Percentiles rank a stretch among this genome's conserved stretches.
Conservation (phyloP, 345 rosid genomes). For the Litchi chinensis region DNA sequence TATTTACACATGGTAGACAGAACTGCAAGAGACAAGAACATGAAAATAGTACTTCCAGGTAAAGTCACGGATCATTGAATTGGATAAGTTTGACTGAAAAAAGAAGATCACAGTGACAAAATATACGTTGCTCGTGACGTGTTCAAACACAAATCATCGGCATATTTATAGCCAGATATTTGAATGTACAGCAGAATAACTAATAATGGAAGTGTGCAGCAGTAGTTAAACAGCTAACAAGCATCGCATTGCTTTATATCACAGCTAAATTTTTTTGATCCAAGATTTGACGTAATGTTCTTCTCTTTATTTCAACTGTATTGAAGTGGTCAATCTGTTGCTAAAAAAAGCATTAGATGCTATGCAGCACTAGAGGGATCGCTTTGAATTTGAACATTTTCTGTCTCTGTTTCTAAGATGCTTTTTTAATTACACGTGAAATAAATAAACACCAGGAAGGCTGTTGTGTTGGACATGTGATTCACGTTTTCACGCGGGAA, state of each 20-base stretch:
- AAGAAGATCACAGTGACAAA: not conserved
- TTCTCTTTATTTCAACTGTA: not conserved
- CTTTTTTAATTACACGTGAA: not conserved
- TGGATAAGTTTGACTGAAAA: not conserved
- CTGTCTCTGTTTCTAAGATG: constrained; percentile 17
- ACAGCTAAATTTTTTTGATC: not conserved
- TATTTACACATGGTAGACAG: too few species aligned
- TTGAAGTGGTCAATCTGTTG: not conserved
- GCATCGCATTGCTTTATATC: not conserved
- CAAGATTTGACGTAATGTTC: constrained; percentile 28
- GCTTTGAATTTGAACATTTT: not conserved
- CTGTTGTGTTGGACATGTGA: not conserved
- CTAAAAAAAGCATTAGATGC: constrained; percentile 24
- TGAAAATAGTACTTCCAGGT: too few species aligned
- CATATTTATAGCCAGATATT: not conserved
- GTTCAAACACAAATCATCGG: not conserved
- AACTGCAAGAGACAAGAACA: too few species aligned
- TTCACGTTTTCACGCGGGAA: not conserved
- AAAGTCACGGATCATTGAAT: too few species aligned
- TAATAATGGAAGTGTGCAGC: not conserved
- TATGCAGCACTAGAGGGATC: not conserved
- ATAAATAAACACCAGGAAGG: not conserved
- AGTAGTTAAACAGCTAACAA: not conserved
- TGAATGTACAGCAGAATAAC: not conserved
- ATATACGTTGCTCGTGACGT: not conserved